Conservation (phyloP, 2,329 filamentous ascomycete genomes). For the Whalleya microplaca region DNA sequence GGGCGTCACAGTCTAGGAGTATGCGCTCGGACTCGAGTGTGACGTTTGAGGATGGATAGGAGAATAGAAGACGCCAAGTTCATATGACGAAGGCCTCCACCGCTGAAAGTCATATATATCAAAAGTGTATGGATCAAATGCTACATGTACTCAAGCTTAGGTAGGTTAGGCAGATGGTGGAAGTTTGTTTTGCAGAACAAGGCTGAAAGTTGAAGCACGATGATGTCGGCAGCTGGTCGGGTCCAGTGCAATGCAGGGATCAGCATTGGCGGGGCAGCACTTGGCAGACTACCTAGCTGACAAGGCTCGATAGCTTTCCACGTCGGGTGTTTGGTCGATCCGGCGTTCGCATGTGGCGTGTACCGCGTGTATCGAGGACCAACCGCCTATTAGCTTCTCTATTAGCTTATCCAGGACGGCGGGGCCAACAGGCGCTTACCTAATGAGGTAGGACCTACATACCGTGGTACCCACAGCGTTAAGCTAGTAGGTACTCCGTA, state of each 20-base stretch:
- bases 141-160: neutral
- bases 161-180: neutral
- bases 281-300: slow-evolving; percentile 16
- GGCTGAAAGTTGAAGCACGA: slow-evolving; percentile 21
- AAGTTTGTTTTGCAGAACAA: slow-evolving; percentile 4
- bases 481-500: too few species aligned
- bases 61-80: neutral
- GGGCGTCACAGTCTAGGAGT: neutral
- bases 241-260: slow-evolving; percentile 25
- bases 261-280: slow-evolving; percentile 12
- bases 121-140: neutral
- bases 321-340: neutral
- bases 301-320: slow-evolving; percentile 19
- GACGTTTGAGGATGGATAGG: neutral
- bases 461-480: too few species aligned
- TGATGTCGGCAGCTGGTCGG: too few species aligned
- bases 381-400: neutral
- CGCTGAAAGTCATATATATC: neutral
- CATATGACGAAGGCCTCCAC: neutral
- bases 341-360: neutral
- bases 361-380: neutral
- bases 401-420: neutral
- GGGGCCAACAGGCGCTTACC: neutral
- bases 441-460: neutral
- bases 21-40: neutral